Conservation (phyloP, 768 basidiomycete species). For the Auriscalpium microsporum region DNA sequence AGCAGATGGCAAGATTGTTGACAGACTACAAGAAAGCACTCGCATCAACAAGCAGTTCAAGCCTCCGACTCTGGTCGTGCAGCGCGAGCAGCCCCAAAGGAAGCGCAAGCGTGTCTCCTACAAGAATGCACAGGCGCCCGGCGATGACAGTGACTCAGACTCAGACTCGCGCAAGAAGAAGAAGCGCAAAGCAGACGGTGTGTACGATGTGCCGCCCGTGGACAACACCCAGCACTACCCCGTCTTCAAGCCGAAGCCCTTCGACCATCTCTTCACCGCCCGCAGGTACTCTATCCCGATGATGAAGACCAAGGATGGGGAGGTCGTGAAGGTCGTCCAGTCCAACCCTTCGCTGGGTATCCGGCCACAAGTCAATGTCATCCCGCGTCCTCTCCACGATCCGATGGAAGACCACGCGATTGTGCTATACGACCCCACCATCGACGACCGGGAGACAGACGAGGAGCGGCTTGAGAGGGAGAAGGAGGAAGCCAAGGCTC, state of each 20-base stretch:
- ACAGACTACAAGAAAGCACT: constrained; percentile 61
- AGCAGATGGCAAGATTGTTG: constrained; percentile 56
- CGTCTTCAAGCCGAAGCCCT: constrained; percentile 74
- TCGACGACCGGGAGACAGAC: constrained; percentile 86
- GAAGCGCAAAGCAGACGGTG: constrained; percentile 51
- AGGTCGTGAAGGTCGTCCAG: constrained; percentile 42
- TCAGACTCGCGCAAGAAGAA: constrained; percentile 48
- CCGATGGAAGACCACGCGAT: constrained; percentile 98
- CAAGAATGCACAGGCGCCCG: constrained; percentile 50
- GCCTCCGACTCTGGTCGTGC: constrained; percentile 46
- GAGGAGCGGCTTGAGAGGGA: constrained; percentile 71
- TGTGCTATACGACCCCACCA: constrained; percentile 93
- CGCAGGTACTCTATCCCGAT: constrained; percentile 79
- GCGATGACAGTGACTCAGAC: constrained; percentile 51
- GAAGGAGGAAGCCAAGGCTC: constrained; percentile 62
- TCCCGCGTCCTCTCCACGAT: constrained; percentile 91
- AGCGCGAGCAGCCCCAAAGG: constrained; percentile 56
- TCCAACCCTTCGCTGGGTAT: constrained; percentile 79
- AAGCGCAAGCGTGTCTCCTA: constrained; percentile 89
- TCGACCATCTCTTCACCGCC: constrained; percentile 37
- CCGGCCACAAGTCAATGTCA: constrained; percentile 67
- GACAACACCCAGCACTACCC: constrained; percentile 59
- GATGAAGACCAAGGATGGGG: constrained; percentile 67
- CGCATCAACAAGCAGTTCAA: constrained; percentile 80
- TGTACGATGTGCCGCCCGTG: constrained; percentile 50